phyloP scores from a whole-genome alignment of 768 basidiomycete genomes.

The Cystobasidium ongulense region DNA sequence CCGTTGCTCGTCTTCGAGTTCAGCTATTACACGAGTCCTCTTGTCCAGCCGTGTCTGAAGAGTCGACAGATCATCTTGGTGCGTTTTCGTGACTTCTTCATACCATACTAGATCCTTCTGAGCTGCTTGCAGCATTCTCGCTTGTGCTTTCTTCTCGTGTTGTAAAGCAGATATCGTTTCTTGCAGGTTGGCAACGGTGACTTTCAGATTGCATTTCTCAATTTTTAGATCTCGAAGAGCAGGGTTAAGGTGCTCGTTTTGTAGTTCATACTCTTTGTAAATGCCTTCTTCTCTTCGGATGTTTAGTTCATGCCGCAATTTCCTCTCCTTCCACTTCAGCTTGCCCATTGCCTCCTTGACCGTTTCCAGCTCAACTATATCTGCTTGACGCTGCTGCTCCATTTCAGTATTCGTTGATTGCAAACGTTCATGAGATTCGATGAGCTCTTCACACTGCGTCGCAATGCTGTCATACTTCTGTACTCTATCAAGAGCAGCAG shows the following conservation, averaged over 20 bases:
- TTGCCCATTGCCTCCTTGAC: neutral
- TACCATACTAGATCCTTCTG: neutral
- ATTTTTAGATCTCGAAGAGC: neutral
- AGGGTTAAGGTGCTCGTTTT: neutral
- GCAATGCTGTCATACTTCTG: neutral
- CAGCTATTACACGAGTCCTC: neutral
- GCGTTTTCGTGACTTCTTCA: neutral
- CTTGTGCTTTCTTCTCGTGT: neutral
- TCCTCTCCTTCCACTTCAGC: neutral
- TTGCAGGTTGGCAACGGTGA: neutral
- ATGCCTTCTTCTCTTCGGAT: neutral
- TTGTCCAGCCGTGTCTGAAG: neutral
- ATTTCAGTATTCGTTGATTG: neutral
- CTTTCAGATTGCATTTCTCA: neutral
- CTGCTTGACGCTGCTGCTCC: neutral
- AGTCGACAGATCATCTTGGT: neutral
- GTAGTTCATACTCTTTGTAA: neutral
- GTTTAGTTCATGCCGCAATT: conserved; percentile 1
- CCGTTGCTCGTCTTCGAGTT: neutral
- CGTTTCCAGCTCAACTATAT: neutral
- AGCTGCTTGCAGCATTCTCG: neutral
- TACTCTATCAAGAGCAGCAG: neutral
- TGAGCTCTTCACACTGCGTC: neutral
- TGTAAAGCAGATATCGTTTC: neutral
- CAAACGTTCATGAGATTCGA: neutral